A percentile compares a stretch with the other conserved stretches of the same genome.
These are phyloP conservation scores for Pseudonitzschia pungens DNA, from an alignment of 108 stramenopile genomes.

Conservation along the genomic window DNA sequence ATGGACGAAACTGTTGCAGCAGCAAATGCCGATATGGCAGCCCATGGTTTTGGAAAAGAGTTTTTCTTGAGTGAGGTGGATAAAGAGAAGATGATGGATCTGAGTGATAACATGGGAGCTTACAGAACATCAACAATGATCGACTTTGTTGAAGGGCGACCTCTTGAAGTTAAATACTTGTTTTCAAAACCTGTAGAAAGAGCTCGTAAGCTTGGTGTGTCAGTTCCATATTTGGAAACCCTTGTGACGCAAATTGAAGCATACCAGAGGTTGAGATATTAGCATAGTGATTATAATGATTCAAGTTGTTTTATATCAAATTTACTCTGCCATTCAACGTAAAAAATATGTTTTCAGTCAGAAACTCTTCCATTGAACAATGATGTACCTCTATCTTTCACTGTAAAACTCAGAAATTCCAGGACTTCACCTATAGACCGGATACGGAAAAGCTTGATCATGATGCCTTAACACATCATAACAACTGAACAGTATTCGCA, in stretches of 20 bases:
- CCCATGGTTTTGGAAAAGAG: slow-evolving; percentile 35
- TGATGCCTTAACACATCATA: too few relatives aligned
- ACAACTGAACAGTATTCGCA: too few relatives aligned
- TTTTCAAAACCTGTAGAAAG: slow-evolving; percentile 74
- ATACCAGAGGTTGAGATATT: slow-evolving; percentile 37
- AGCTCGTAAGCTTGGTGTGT: slow-evolving; percentile 56
- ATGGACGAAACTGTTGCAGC: slow-evolving; percentile 80
- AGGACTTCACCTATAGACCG: too few relatives aligned
- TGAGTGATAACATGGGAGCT: slow-evolving; percentile 76
- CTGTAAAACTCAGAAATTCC: too few relatives aligned
- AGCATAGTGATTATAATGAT: too few relatives aligned
- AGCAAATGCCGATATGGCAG: slow-evolving; percentile 78
- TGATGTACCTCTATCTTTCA: too few relatives aligned
- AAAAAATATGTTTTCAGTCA: too few relatives aligned
- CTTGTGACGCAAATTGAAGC: slow-evolving; percentile 72
- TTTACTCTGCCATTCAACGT: too few relatives aligned
- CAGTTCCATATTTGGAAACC: slow-evolving; percentile 73
- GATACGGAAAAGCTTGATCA: too few relatives aligned
- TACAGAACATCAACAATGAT: slow-evolving; percentile 85
- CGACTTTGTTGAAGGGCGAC: slow-evolving; percentile 63
- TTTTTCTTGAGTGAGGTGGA: slow-evolving; percentile 35
- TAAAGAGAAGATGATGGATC: slow-evolving; percentile 65
- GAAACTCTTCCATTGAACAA: too few relatives aligned
- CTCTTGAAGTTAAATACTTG: slow-evolving; percentile 84
- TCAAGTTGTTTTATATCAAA: too few relatives aligned